Conservation (phyloP, 2,329 filamentous ascomycete genomes). For the Stylonectria norvegica region DNA sequence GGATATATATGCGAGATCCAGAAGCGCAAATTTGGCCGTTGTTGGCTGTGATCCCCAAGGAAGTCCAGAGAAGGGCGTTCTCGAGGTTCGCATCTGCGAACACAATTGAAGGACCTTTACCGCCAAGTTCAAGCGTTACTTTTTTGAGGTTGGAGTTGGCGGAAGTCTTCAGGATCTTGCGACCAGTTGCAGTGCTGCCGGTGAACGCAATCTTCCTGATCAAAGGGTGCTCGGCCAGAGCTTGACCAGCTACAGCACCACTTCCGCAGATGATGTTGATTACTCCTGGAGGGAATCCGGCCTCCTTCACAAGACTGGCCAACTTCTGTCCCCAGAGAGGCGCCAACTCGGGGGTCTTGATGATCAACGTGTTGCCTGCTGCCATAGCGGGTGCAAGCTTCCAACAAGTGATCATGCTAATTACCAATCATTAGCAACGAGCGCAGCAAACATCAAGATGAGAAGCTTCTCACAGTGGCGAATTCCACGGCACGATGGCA, state of each 20-base stretch:
- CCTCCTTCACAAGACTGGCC: slow-evolving; percentile 61
- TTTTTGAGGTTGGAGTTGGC: slow-evolving; percentile 54
- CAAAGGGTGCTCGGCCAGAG: slow-evolving; percentile 59
- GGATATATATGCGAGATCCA: slow-evolving; percentile 57
- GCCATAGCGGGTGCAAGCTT: slow-evolving; percentile 66
- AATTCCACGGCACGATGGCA: slow-evolving; percentile 72
- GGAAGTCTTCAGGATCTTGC: slow-evolving; percentile 65
- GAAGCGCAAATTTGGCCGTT: slow-evolving; percentile 60
- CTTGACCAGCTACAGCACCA: slow-evolving; percentile 62
- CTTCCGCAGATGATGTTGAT: slow-evolving; percentile 69
- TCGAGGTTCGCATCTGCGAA: slow-evolving; percentile 60
- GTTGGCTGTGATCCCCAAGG: slow-evolving; percentile 45
- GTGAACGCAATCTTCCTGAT: slow-evolving; percentile 75
- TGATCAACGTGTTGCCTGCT: slow-evolving; percentile 57
- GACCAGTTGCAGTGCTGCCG: slow-evolving; percentile 63
- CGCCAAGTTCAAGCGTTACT: slow-evolving; percentile 57
- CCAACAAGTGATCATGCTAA: slow-evolving; percentile 18
- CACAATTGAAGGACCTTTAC: slow-evolving; percentile 57
- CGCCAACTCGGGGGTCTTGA: slow-evolving; percentile 62
- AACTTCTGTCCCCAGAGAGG: slow-evolving; percentile 60
- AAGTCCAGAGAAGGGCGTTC: slow-evolving; percentile 53
- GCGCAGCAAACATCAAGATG: too few relatives aligned
- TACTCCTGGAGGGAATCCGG: slow-evolving; percentile 71
- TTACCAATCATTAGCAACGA: not conserved
- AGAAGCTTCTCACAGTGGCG: slow-evolving; percentile 44